These are phyloP conservation scores for Gyrodon lividus DNA, from an alignment of 768 basidiomycete species.

Conservation along the genomic window DNA sequence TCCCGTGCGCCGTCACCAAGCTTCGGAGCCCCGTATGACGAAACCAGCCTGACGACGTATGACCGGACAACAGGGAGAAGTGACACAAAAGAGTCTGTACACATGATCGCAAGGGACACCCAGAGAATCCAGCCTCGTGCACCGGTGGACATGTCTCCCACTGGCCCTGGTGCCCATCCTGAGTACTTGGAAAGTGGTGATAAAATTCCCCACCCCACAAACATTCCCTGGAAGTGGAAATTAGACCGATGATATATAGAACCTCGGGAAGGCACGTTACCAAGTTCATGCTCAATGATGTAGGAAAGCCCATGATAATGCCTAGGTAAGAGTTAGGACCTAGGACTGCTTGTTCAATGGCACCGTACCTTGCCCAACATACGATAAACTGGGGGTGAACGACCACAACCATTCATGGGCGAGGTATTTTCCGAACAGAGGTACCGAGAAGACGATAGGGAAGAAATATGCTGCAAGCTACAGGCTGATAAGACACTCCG, in stretches of 20 bases:
- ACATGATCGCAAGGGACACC: constrained; percentile 95
- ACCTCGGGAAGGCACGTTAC: constrained; percentile 39
- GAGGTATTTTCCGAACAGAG: constrained; percentile 78
- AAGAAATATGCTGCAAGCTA: constrained; percentile 88
- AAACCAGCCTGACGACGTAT: constrained; percentile 40
- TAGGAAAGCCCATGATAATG: constrained; percentile 97
- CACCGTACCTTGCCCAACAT: constrained; percentile 77
- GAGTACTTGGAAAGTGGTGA: constrained; percentile 78
- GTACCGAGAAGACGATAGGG: constrained; percentile 84
- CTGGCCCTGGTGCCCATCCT: constrained; percentile 94
- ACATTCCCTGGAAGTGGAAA: constrained; percentile 66
- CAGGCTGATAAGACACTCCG: constrained; percentile 2
- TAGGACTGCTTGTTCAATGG: not conserved
- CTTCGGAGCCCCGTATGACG: constrained; percentile 27
- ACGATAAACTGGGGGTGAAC: constrained; percentile 88
- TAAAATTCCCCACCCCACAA: constrained; percentile 95
- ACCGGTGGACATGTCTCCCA: constrained; percentile 82
- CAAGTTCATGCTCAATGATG: constrained; percentile 89
- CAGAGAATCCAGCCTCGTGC: constrained; percentile 98
- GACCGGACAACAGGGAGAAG: constrained; percentile 73
- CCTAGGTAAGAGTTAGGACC: constrained; percentile 41
- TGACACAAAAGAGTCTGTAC: constrained; percentile 84
- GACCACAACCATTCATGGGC: constrained; percentile 92
- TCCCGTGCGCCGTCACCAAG: constrained; percentile 14
- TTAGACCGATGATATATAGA: constrained; percentile 2